These are phyloP conservation scores for Fusarium sp. DNA, from an alignment of 2,329 filamentous ascomycete species.

Conservation along the genomic window DNA sequence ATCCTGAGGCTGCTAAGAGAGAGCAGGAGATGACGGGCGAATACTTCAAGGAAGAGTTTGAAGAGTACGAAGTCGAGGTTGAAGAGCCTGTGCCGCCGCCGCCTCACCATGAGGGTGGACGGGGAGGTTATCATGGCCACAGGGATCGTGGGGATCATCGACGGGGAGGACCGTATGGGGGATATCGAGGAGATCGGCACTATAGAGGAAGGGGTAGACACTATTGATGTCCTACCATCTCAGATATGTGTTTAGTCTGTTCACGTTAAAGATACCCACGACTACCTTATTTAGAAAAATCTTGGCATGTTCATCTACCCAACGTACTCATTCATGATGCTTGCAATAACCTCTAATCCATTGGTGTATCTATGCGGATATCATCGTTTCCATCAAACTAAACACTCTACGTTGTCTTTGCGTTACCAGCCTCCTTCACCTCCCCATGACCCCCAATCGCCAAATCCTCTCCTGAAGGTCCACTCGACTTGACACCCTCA, in stretches of 20 bases:
- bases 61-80: conserved; percentile 83
- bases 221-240: conserved; percentile 40
- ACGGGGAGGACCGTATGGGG: conserved; percentile 54
- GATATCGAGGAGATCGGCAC: conserved; percentile 54
- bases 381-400: conserved; percentile 5
- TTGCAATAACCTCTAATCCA: background rate
- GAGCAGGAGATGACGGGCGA: conserved; percentile 78
- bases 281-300: background rate
- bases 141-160: conserved; percentile 54
- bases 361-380: conserved; percentile 18
- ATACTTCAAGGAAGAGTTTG: conserved; percentile 81
- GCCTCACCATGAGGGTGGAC: conserved; percentile 44
- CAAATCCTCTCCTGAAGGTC: conserved; percentile 56
- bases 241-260: background rate
- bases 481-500: conserved; percentile 56
- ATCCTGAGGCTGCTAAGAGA: conserved; percentile 79
- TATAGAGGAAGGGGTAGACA: conserved; percentile 55
- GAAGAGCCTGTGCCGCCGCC: conserved; percentile 70
- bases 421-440: background rate
- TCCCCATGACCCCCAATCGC: conserved; percentile 27
- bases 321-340: background rate
- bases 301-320: background rate
- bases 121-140: conserved; percentile 52
- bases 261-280: conserved; percentile 34
- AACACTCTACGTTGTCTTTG: background rate